A percentile compares a stretch with the other conserved stretches of the same genome.
These are phyloP conservation scores for Penicillium olsonii DNA, from an alignment of 2,329 filamentous ascomycete species.

Conservation along the genomic window DNA sequence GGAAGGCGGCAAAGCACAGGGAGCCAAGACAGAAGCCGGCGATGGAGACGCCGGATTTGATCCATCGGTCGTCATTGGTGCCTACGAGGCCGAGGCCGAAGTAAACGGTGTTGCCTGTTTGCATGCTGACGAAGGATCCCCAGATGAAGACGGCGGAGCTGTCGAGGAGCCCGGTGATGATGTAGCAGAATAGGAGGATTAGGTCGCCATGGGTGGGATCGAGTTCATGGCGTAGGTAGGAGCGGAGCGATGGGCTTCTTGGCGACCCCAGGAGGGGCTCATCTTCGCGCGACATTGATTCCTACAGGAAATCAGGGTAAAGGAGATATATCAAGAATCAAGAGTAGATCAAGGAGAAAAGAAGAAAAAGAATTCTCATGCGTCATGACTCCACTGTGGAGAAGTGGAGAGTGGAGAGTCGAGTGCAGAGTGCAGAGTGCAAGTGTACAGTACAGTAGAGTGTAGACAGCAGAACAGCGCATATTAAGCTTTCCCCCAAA, in stretches of 20 bases:
- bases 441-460: no score
- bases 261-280: conserved; percentile 14
- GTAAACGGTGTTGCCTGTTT: conserved; percentile 83
- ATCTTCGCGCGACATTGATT: conserved; percentile 16
- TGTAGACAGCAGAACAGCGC: no score
- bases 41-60: conserved; percentile 72
- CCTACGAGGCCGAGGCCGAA: conserved; percentile 67
- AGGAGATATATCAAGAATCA: no score
- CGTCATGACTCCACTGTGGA: conserved; percentile 2
- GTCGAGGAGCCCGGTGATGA: conserved; percentile 76
- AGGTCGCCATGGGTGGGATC: conserved; percentile 66
- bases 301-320: no score
- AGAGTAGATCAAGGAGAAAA: no score
- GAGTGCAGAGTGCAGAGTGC: no score
- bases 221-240: conserved; percentile 46
- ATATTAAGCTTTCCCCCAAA: not conserved
- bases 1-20: conserved; percentile 69
- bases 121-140: conserved; percentile 82
- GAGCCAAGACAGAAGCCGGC: conserved; percentile 71
- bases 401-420: not conserved
- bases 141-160: conserved; percentile 75
- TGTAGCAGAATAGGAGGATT: conserved; percentile 69
- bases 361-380: not conserved
- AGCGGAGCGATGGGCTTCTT: not conserved
- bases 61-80: conserved; percentile 61